Evolutionary conservation across 306 rosid species (phyloP).

Genomic region (Canavalia gladiata): DNA sequence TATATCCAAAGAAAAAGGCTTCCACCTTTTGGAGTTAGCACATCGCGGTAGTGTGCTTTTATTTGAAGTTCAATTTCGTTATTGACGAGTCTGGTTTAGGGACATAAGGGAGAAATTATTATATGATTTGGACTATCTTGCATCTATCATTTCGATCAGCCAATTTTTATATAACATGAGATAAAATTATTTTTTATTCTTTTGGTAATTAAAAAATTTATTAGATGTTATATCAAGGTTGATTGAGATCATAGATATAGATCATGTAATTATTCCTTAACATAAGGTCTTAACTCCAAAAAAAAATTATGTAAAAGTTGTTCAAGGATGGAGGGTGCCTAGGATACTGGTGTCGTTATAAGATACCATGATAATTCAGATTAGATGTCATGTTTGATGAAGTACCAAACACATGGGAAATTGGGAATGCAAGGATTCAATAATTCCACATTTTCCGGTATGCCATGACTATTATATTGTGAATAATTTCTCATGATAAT

Average conservation of each 20-base stretch:
- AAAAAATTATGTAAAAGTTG: not conserved
- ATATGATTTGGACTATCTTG: too few species aligned
- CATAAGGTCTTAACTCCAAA: too few species aligned
- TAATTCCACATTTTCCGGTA: conserved; percentile 38
- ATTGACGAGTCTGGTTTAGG: not conserved
- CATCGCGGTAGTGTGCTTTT: not conserved
- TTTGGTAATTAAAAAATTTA: too few species aligned
- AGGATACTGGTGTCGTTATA: not conserved
- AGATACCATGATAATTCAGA: conserved; percentile 31
- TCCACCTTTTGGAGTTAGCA: not conserved
- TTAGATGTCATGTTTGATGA: conserved; percentile 10
- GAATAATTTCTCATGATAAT: not conserved
- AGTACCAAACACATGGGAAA: conserved; percentile 42
- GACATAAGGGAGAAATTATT: conserved; percentile 1
- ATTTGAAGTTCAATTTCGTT: conserved; percentile 26
- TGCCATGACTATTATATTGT: conserved; percentile 16
- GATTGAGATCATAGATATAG: too few species aligned
- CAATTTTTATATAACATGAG: too few species aligned
- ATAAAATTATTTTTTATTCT: too few species aligned
- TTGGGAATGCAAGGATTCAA: conserved; percentile 28
- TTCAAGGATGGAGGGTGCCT: not conserved
- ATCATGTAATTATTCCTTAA: too few species aligned
- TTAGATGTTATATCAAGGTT: too few species aligned
- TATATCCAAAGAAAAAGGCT: not conserved
- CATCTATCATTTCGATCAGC: too few species aligned